Conservation (phyloP, 331 rosid genomes). For the Pyrus hybrid region DNA sequence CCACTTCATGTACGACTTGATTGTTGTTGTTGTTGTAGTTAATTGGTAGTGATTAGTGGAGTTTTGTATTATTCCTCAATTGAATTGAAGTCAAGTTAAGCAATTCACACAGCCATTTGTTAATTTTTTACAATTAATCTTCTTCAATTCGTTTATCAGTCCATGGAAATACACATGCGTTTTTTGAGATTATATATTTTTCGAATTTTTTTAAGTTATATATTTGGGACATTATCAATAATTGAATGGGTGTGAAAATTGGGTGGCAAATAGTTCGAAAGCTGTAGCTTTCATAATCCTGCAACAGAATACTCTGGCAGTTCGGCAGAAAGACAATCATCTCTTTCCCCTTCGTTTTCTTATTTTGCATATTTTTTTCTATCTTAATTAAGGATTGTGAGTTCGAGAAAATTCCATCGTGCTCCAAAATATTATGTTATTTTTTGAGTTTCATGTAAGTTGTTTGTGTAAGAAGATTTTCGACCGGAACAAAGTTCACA, state of each 20-base stretch:
- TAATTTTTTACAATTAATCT: no score
- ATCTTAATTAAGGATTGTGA: no score
- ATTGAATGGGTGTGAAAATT: not conserved
- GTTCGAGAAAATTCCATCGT: not conserved
- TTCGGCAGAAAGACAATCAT: not conserved
- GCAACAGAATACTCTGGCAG: slow-evolving; percentile 2
- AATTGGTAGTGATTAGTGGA: no score
- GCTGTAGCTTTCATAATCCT: not conserved
- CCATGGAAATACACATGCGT: not conserved
- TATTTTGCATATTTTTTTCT: not conserved
- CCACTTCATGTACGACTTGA: no score
- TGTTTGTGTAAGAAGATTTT: no score
- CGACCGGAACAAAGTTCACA: not conserved
- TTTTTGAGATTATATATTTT: not conserved
- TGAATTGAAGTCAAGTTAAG: no score
- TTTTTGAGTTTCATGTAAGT: no score
- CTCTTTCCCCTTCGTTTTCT: not conserved
- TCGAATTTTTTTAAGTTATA: not conserved
- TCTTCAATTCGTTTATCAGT: no score
- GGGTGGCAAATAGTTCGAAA: not conserved
- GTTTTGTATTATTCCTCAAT: no score
- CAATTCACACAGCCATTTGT: no score
- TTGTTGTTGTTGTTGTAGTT: no score
- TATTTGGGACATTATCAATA: not conserved
- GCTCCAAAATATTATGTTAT: no score